These are phyloP conservation scores for Berberis thunbergii DNA, from an alignment of 164 flowering plant species.

Conservation along the genomic window DNA sequence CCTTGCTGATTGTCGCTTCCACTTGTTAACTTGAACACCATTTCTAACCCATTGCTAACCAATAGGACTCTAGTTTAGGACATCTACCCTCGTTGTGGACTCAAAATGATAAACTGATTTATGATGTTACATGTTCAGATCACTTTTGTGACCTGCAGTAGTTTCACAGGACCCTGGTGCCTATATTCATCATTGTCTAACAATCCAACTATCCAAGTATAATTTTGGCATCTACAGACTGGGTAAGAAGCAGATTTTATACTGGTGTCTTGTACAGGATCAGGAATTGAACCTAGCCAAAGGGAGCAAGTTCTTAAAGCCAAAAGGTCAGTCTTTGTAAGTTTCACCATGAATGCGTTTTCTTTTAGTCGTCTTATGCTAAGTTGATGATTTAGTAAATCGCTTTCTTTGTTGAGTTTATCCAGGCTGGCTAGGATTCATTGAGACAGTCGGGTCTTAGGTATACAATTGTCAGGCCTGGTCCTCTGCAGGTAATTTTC, in stretches of 20 bases:
- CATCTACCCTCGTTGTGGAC: too few species aligned
- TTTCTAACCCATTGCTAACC: too few species aligned
- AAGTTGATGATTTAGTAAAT: background rate
- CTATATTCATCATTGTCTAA: background rate
- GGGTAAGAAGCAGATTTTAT: slow-evolving; percentile 96
- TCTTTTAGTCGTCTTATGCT: background rate
- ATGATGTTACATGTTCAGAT: too few species aligned
- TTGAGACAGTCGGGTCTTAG: slow-evolving; percentile 91
- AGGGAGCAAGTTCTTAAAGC: slow-evolving; percentile 93
- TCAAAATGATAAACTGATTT: too few species aligned
- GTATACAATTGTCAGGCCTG: slow-evolving; percentile 93
- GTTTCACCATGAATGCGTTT: background rate
- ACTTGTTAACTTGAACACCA: too few species aligned
- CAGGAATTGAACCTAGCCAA: slow-evolving; percentile 67
- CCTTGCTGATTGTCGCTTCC: too few species aligned
- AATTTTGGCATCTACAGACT: slow-evolving; percentile 41
- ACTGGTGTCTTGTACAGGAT: slow-evolving; percentile 91
- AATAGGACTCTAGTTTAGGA: too few species aligned
- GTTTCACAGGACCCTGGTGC: too few species aligned
- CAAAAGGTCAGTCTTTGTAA: slow-evolving; percentile 37
- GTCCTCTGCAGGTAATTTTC: slow-evolving; percentile 68
- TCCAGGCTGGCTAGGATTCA: slow-evolving; percentile 89
- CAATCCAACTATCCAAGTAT: background rate
- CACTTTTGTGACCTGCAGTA: too few species aligned
- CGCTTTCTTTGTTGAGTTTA: background rate